Conservation (phyloP, 352 stramenopile species). For the Phytophthora fragariaefolia region DNA sequence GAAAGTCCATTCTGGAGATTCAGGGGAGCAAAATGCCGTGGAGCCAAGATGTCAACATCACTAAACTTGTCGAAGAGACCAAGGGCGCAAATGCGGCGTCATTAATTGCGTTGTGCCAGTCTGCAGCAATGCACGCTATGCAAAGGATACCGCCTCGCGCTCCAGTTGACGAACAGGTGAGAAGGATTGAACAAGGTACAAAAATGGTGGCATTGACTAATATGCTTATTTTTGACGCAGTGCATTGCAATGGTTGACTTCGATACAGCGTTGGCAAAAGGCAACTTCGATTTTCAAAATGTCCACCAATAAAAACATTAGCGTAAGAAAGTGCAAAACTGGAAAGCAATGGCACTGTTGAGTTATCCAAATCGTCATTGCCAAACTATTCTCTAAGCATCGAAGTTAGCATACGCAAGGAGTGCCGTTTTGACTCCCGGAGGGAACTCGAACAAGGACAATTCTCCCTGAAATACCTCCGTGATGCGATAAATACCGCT, state of each 20-base stretch:
- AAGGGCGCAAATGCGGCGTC: slow-evolving; percentile 76
- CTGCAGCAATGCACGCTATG: slow-evolving; percentile 78
- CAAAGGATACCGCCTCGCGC: slow-evolving; percentile 49
- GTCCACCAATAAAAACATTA: slow-evolving; percentile 13
- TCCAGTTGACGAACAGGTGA: slow-evolving; percentile 40
- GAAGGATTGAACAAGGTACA: neutral
- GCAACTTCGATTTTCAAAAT: slow-evolving; percentile 51
- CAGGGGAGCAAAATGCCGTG: slow-evolving; percentile 78
- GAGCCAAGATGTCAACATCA: slow-evolving; percentile 56
- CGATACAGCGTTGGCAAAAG: slow-evolving; percentile 40
- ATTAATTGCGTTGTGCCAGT: slow-evolving; percentile 73
- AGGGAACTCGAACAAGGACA: slow-evolving; percentile 63
- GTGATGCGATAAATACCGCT: slow-evolving; percentile 84
- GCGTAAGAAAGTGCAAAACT: slow-evolving; percentile 12
- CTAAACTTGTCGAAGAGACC: slow-evolving; percentile 57
- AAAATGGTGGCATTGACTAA: slow-evolving; percentile 10
- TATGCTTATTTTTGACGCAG: slow-evolving; percentile 17
- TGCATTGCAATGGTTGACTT: slow-evolving; percentile 59
- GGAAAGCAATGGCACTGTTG: slow-evolving; percentile 25
- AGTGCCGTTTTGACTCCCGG: slow-evolving; percentile 56
- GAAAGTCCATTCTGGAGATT: slow-evolving; percentile 69
- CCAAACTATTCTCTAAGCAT: slow-evolving; percentile 41
- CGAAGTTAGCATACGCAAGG: slow-evolving; percentile 53
- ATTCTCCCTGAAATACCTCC: slow-evolving; percentile 65
- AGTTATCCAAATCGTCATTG: slow-evolving; percentile 21